phyloP scores from a whole-genome alignment of 768 basidiomycete species.

The Rhodotorula paludigena region DNA sequence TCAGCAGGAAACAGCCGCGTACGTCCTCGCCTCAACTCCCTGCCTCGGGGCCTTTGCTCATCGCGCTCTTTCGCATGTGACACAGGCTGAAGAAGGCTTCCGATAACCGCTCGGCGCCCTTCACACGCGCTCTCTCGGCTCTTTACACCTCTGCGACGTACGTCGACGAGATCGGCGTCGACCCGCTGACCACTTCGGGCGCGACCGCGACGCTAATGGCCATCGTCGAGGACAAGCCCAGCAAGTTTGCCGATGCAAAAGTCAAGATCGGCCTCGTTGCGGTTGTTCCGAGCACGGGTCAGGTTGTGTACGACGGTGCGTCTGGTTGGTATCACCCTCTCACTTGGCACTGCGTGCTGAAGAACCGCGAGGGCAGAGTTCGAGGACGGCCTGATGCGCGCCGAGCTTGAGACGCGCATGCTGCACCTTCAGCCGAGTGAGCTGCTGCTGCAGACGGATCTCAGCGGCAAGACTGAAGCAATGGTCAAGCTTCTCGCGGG shows the following conservation, averaged over 20 bases:
- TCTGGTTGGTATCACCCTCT: not conserved
- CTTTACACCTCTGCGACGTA: conserved; percentile 54
- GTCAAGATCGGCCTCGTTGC: conserved; percentile 65
- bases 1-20: conserved; percentile 78
- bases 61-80: not conserved
- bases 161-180: conserved; percentile 59
- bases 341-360: not conserved
- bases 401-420: conserved; percentile 88
- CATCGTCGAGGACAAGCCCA: conserved; percentile 58
- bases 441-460: conserved; percentile 51
- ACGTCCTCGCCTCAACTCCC: too few relatives aligned
- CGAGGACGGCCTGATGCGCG: conserved; percentile 72
- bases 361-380: conserved; percentile 17
- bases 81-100: conserved; percentile 65
- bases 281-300: conserved; percentile 81
- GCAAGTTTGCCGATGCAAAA: conserved; percentile 53
- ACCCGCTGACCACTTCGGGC: conserved; percentile 46
- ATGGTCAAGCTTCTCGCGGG: conserved; percentile 64
- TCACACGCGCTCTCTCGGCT: conserved; percentile 53
- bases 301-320: conserved; percentile 79
- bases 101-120: conserved; percentile 67
- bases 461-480: conserved; percentile 68
- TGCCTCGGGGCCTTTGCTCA: not conserved
- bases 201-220: conserved; percentile 68
- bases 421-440: conserved; percentile 80